Evolutionary conservation across 257 asterid genomes (phyloP), one percentile per base, ranked within the genome.

Genomic region (Solanum dulcamara): DNA sequence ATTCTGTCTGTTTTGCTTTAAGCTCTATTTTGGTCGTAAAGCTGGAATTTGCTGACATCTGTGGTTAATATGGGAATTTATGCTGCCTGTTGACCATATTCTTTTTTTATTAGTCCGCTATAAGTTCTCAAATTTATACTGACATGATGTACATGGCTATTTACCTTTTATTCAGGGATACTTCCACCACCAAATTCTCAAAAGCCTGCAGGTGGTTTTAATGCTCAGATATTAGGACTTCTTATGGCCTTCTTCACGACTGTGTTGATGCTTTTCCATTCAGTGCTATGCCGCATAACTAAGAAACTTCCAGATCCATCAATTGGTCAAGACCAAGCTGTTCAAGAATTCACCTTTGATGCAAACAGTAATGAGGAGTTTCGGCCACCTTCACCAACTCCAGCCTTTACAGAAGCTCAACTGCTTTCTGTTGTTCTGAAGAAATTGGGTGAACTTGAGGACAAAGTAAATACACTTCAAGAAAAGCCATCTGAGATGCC

Each of bases 401-500:
- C 94, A 60, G 80, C 89, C 37, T 80, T 85, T 74, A 86, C 86
- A 1, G 93, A 89, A 80, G 85, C 91, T 15, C 92, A 93, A 84
- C 83, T 92, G 68, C 87, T 91, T 53, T 85, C 95, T 71, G 89
- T 91, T 30, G 92, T 93, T 53, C 86, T 92, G 88, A 91, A 88
- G 88, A 92, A 93, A 72, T 75, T 94, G 90, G 89, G 89, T 30
- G 94, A 92, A 86, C 94, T 94, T 53, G 98, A 94, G 87, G 97
- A 89, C 87, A 92, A 89, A 89, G 94, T 93, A 71, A 87, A 44
- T 84, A 81, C 90, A 20, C 94, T 94, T 80, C 89, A 91, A 83
- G 83, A 80, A 80, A 94, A 93, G 88, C 96, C 97, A 38, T 90
- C 90, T 10, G 90, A 89, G 89, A 94, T 94, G 98, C 98, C 97